Evolutionary conservation across 116 monocot species (phyloP).

Genomic region (Posidonia oceanica): DNA sequence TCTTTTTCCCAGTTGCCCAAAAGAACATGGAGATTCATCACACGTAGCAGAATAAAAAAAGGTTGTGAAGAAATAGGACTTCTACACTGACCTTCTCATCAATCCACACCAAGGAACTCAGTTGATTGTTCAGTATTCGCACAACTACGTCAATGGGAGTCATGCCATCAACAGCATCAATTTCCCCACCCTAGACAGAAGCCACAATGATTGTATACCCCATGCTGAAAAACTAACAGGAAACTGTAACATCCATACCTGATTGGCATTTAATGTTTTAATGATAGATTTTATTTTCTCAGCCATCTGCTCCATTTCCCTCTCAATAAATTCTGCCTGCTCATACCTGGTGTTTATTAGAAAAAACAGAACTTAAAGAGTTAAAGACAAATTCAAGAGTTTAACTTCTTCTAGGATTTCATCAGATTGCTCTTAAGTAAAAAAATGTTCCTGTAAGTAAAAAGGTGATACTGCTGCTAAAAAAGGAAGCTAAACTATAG

Average conservation of each 20-base stretch:
- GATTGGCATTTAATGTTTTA: slow-evolving; percentile 71
- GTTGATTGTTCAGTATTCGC: slow-evolving; percentile 76
- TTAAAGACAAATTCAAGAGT: background rate
- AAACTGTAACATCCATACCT: slow-evolving; percentile 33
- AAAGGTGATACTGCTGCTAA: background rate
- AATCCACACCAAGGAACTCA: slow-evolving; percentile 83
- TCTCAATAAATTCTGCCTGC: slow-evolving; percentile 71
- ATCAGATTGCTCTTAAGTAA: too few species aligned
- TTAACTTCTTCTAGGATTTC: too few species aligned
- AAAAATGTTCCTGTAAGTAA: background rate
- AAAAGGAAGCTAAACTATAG: too few species aligned
- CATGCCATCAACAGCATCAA: slow-evolving; percentile 51
- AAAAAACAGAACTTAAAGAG: background rate
- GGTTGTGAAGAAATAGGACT: background rate
- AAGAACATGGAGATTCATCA: background rate
- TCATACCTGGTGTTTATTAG: slow-evolving; percentile 52
- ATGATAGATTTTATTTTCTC: slow-evolving; percentile 91
- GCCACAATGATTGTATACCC: background rate
- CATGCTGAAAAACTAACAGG: background rate
- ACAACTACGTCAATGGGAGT: slow-evolving; percentile 76
- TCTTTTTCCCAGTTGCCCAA: too few species aligned
- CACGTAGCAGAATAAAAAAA: background rate
- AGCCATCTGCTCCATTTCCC: slow-evolving; percentile 85
- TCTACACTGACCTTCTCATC: slow-evolving; percentile 72
- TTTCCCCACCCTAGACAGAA: slow-evolving; percentile 36